Evolutionary conservation across 2,329 filamentous ascomycete genomes (phyloP), one percentile per base, ranked within the genome.

Genomic region (Colletotrichum viniferum): DNA sequence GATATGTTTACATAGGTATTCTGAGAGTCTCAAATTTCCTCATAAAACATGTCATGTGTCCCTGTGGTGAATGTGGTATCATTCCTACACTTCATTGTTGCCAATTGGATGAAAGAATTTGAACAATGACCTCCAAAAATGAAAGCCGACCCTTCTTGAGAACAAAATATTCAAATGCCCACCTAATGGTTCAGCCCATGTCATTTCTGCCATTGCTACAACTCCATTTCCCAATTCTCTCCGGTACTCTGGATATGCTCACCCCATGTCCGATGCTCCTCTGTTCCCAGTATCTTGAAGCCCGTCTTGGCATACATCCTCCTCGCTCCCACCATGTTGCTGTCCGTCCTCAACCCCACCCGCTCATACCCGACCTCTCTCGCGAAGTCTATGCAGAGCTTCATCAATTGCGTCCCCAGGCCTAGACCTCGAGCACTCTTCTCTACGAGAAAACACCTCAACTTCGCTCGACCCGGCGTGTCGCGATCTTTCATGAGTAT

Each of bases 401-500:
- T 43, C 18, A 79, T 67, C 65, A 81, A 36, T 4, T 43, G 60
- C 14, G 64, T 75, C 3, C 78, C 78, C 1, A 80, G n/a, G 0
- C 79, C 80, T 13, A 78, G 43, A 0, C 80, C 79, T 9, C 79
- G 69, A 5, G 78, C 78, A 1, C 36, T 48, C 4, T 73, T 65
- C 36, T 80, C 79, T 10, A 82, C 81, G 1, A 82, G 28, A 7
- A 82, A 78, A 3, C 79, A 74, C 4, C 81, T 77, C 10, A 82
- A 65, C n/a, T 78, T 78, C 13, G 80, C 81, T 13, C 68, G 77
- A 12, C 13, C 69, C 34, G 16, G 30, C n/a, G 34, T 76, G 32
- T 32, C 56, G 4, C 30, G 61, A 28, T 80, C 78, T 9, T 76
- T 77, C 52, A 79, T 65, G 1, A 82, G 64, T n/a, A 80, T 77